Evolutionary conservation across 2,329 filamentous ascomycete species (phyloP).

Genomic region (Microascus cirrosus): DNA sequence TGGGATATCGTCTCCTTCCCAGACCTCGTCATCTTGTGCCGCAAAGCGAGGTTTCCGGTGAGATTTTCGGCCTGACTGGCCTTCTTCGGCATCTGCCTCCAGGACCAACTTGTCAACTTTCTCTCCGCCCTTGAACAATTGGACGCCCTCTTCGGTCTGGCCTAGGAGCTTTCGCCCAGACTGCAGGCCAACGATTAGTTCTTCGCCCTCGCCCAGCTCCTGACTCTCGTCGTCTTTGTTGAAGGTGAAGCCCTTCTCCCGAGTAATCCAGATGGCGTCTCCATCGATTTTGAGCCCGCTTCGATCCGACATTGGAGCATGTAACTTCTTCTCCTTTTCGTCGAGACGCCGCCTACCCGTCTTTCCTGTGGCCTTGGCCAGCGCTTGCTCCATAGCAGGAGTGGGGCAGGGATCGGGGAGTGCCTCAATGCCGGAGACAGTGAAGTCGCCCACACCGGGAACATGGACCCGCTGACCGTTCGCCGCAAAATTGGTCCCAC

Average conservation of each 20-base stretch:
- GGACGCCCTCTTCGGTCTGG: constrained; percentile 69
- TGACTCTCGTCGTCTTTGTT: constrained; percentile 52
- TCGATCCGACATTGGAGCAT: constrained; percentile 97
- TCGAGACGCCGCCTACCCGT: constrained; percentile 69
- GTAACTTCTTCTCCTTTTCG: constrained; percentile 92
- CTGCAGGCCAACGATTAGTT: constrained; percentile 85
- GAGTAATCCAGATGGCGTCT: constrained; percentile 83
- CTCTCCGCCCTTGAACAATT: constrained; percentile 72
- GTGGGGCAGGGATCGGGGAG: constrained; percentile 94
- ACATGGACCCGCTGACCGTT: constrained; percentile 82
- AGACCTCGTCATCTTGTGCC: constrained; percentile 49
- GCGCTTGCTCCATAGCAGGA: constrained; percentile 76
- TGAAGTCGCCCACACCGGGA: constrained; percentile 83
- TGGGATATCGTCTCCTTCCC: constrained; percentile 27
- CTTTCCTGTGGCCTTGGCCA: constrained; percentile 77
- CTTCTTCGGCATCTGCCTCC: constrained; percentile 25
- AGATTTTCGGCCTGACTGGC: constrained; percentile 51
- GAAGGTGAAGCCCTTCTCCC: constrained; percentile 66
- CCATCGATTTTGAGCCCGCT: constrained; percentile 94
- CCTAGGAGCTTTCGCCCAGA: constrained; percentile 72
- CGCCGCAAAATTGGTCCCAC: constrained; percentile 87
- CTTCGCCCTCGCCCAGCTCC: constrained; percentile 86
- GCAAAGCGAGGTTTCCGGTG: constrained; percentile 46
- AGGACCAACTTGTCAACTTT: constrained; percentile 49
- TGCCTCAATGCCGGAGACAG: constrained; percentile 71